These are phyloP conservation scores for Arabidopsis lyrata DNA, from an alignment of 441 rosid genomes.

Conservation along the genomic window DNA sequence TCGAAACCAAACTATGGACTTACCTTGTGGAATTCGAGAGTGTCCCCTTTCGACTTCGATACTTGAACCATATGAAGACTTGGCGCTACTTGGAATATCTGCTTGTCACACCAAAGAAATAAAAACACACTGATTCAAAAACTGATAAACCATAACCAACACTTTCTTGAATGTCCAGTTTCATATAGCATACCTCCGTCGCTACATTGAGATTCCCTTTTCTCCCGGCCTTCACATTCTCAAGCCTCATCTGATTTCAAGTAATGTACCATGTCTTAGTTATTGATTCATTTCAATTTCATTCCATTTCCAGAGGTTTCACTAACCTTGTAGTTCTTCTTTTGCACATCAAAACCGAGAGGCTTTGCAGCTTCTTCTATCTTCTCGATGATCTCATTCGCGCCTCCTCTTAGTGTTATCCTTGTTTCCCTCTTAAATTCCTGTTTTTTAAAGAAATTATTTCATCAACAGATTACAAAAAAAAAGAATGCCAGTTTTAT, in stretches of 20 bases:
- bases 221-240: constrained; percentile 89
- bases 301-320: neutral
- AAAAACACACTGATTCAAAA: neutral
- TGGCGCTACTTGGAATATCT: constrained; percentile 96
- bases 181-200: constrained; percentile 67
- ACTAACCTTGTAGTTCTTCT: constrained; percentile 93
- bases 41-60: constrained; percentile 94
- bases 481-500: neutral
- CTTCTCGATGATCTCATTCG: constrained; percentile 83
- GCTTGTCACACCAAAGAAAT: constrained; percentile 29
- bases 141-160: constrained; percentile 1
- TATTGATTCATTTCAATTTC: neutral
- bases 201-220: constrained; percentile 91
- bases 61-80: constrained; percentile 95
- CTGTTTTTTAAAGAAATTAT: constrained; percentile 32
- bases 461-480: neutral
- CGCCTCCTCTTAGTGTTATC: constrained; percentile 77
- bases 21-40: constrained; percentile 95
- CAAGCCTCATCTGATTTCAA: constrained; percentile 76
- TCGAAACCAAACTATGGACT: constrained; percentile 15
- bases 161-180: constrained; percentile 5
- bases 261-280: constrained; percentile 1
- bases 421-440: constrained; percentile 91
- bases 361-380: constrained; percentile 97
- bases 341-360: constrained; percentile 94